Base-by-base conservation (phyloP, 495 filamentous ascomycete genomes). In the Talaromyces ruber region DNA sequence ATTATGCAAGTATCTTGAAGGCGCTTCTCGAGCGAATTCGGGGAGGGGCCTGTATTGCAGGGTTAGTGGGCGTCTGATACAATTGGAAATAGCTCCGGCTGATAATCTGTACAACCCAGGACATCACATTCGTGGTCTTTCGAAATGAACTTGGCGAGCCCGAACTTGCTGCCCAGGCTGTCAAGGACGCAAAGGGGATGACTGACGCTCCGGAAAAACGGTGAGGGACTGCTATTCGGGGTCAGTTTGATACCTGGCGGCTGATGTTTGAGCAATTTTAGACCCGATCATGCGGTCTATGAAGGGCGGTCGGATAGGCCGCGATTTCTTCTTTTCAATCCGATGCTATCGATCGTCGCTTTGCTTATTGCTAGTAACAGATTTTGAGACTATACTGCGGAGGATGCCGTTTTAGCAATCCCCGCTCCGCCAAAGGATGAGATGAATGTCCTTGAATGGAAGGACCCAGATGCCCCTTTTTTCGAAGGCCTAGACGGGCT, bases 91-190 rank as follows among this genome's bases (percentile, higher is more conserved):
- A 25, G 14, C 11, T 25, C 47, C 25, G 24, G 61, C 51, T 64
- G 25, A 62, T 34, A 32, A 52, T 22, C 24, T 2, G 11, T 39
- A 45, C 47, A 32, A 25, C 22, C 7, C 22, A 68, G 61, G 61
- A 68, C 29, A 62, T 67, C 22, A 47, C 39, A 37, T 67, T 67
- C 51, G 64, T 28, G 25, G 61, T 68, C 8, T 64, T 68, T 60
- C 61, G 61, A 39, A 68, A 68, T 61, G 56, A 68, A 30, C 34
- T 62, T 32, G 39, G 62, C 18, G 53, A 60, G 24, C 55, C 64
- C 18, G 50, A 68, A 61, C 63, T 66, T 62, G 52, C 61, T 6
- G 59, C 65, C 2, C 45, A 66, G 55, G 58, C 64, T 32, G 37
- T 68, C 18, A 50, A 55, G 54, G 59, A 68, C 34, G 59, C 64